phyloP scores from a whole-genome alignment of 169 alveolate genomes.

The Cryptosporidium andersoni region DNA sequence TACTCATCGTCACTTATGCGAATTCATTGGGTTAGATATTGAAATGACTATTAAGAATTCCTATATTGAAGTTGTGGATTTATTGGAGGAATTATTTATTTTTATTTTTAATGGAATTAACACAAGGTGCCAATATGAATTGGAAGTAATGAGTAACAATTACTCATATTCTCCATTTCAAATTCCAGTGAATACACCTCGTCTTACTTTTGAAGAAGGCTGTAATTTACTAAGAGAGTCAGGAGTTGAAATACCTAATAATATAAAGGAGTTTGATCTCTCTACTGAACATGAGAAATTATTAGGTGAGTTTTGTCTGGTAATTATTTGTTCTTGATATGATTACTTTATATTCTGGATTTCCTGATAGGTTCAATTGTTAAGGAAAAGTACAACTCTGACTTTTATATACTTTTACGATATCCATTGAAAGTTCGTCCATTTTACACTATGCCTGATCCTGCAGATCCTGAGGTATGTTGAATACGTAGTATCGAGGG shows the following conservation, averaged over 20 bases:
- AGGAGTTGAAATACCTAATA: slow-evolving; percentile 86
- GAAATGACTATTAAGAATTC: slow-evolving; percentile 96
- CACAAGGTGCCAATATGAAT: slow-evolving; percentile 82
- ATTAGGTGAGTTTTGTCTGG: slow-evolving; percentile 81
- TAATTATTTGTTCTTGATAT: not conserved
- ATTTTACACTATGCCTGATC: slow-evolving; percentile 98
- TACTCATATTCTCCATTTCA: slow-evolving; percentile 85
- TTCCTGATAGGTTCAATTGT: slow-evolving; percentile 85
- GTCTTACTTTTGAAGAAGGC: slow-evolving; percentile 88
- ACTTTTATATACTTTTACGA: slow-evolving; percentile 95
- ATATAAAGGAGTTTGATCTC: slow-evolving; percentile 85
- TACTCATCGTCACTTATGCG: slow-evolving; percentile 99
- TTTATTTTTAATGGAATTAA: slow-evolving; percentile 87
- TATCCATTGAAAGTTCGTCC: slow-evolving; percentile 98
- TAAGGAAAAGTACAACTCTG: slow-evolving; percentile 93
- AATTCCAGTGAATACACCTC: slow-evolving; percentile 79
- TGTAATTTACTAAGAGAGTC: slow-evolving; percentile 83
- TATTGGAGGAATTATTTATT: slow-evolving; percentile 88
- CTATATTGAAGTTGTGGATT: slow-evolving; percentile 94
- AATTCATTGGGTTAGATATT: slow-evolving; percentile 97
- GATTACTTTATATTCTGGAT: not conserved
- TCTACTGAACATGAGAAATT: slow-evolving; percentile 94
- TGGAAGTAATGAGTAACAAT: slow-evolving; percentile 83
- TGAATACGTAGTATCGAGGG: slow-evolving; percentile 2
- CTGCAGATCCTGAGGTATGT: slow-evolving; percentile 87